These are phyloP conservation scores for Chrysanthemum lavandulifolium DNA, from an alignment of 129 eudicot genomes.

Conservation along the genomic window DNA sequence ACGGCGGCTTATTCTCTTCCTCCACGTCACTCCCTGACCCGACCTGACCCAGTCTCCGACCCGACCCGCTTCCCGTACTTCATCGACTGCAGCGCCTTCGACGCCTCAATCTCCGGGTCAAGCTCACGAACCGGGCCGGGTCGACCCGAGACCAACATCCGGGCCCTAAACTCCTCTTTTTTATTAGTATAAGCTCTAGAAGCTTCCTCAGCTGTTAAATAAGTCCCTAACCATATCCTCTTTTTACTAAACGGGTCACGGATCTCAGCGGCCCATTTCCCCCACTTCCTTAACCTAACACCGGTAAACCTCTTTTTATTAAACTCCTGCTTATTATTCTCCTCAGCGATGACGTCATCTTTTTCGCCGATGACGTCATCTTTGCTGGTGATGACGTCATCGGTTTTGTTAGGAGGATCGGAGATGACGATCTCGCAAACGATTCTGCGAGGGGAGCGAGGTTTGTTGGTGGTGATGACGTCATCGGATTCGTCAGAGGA, in stretches of 20 bases:
- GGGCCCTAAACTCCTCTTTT: conserved; percentile 26
- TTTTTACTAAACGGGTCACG: conserved; percentile 38
- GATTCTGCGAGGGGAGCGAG: conserved; percentile 23
- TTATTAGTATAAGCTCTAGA: conserved; percentile 26
- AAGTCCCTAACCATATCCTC: conserved; percentile 37
- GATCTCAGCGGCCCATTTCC: conserved; percentile 44
- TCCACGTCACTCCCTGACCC: conserved; percentile 3
- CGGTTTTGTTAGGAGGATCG: too few species aligned
- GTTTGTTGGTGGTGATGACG: conserved; percentile 15
- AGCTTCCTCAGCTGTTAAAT: conserved; percentile 37
- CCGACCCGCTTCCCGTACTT: too few species aligned
- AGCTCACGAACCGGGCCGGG: too few species aligned
- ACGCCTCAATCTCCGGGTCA: too few species aligned
- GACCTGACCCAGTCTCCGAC: neutral
- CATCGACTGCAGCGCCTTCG: too few species aligned
- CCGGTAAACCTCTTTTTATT: conserved; percentile 26
- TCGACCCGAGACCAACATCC: neutral
- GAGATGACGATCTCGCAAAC: conserved; percentile 33
- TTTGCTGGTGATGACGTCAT: too few species aligned
- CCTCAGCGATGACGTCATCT: too few species aligned
- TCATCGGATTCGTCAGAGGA: conserved; percentile 32
- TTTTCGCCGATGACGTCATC: too few species aligned
- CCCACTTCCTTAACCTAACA: conserved; percentile 34
- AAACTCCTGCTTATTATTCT: too few species aligned
- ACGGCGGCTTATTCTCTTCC: conserved; percentile 32